Evolutionary conservation across 2,329 filamentous ascomycete genomes (phyloP).

Genomic region (Trichophaea hybrida): DNA sequence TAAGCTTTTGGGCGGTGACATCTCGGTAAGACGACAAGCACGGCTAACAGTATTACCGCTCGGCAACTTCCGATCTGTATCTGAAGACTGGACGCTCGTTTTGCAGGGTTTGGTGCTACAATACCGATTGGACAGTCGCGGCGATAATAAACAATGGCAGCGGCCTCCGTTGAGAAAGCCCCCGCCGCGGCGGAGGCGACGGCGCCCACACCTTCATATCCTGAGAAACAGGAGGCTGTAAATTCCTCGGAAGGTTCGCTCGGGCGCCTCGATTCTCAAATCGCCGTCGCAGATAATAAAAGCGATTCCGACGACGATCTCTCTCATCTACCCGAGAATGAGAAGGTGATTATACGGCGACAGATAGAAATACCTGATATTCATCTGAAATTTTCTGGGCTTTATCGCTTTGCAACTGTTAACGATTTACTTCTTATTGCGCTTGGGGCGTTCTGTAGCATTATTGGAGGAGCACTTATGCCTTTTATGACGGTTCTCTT

Average conservation of each 20-base stretch:
- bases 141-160: too few species aligned
- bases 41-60: too few species aligned
- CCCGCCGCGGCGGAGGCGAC: too few species aligned
- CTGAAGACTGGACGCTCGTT: too few species aligned
- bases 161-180: too few species aligned
- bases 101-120: too few species aligned
- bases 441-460: constrained; percentile 48
- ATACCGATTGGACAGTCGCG: too few species aligned
- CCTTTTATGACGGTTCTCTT: constrained; percentile 74
- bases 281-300: background rate
- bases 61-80: too few species aligned
- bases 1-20: too few species aligned
- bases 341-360: constrained; percentile 51
- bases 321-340: constrained; percentile 47
- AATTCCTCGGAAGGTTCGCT: background rate
- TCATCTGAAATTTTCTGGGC: constrained; percentile 47
- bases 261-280: background rate
- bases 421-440: constrained; percentile 50
- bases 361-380: constrained; percentile 53
- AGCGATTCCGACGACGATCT: constrained; percentile 37
- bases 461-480: constrained; percentile 58
- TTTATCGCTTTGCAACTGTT: constrained; percentile 56
- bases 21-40: too few species aligned
- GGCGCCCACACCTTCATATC: too few species aligned
- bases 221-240: background rate